Base-by-base conservation (phyloP, 1,284 basidiomycete genomes). In the Fistulinella cinereoalba region DNA sequence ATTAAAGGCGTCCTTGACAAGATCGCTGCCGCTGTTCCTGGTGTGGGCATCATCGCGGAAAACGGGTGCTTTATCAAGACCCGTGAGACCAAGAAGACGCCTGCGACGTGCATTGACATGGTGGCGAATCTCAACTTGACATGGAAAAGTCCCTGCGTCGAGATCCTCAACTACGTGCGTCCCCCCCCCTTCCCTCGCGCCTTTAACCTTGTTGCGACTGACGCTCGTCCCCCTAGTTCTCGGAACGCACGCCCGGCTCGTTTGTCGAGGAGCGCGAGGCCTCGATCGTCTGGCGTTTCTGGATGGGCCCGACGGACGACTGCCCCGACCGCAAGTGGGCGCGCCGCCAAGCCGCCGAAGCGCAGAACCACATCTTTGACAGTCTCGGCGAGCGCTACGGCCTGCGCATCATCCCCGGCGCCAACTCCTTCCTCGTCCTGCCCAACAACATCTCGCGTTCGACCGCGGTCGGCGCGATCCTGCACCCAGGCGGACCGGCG, bases 321-420 rank as follows among this genome's bases (percentile, higher is more conserved):
- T 70, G 73, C 29, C 66, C 77, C 1, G 83, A 85, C 56, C 74
- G 80, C 9, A 80, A 80, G 52, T 92, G 90, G 90, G 89, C 89
- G 0, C 77, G 84, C 23, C 72, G 91, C 21, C 90, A 93, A 64
- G 89, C 91, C 2, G 88, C 88, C 0, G 92, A 93, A 64, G 90
- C 90, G 21, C 90, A 93, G 66, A 93, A 93, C 65, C 86, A 93
- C 61, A 89, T 94, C 53, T 92, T 88, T 63, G 89, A 90, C 64
- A 85, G 84, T 57, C 77, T 90, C 23, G 88, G 88, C 25, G 88
- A 90, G 60, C 80, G 85, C 0, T 90, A 87, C 58, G 84, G 86
- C 3, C 70, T 92, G 12, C 81, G 88, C 33, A 89, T 91, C 58
- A 85, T 90, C 46, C 88, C 88, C 0, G 85, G 85, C 2, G 71